Evolutionary conservation across 1,284 basidiomycete species (phyloP), one percentile per base, ranked within the genome.

Genomic region (Flammula alnicola): DNA sequence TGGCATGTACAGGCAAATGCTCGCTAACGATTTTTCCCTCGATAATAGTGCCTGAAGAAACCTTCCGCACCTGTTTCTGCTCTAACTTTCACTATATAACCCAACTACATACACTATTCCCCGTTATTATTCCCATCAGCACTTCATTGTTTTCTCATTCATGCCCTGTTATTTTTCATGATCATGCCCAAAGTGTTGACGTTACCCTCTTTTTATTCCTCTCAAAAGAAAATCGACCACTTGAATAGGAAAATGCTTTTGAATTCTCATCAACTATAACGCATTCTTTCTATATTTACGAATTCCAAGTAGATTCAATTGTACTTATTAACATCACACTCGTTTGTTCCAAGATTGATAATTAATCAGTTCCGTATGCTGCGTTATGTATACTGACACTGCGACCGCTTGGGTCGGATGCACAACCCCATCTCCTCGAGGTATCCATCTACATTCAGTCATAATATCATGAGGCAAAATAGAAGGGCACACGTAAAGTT

Each of bases 391-490:
- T 98, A 67, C 84, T 88, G 64, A 99, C 96, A 56, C 91, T 93
- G 48, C 97, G 81, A 36, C 97, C 97, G 55, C 93, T 96, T 27
- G 97, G 97, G 71, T 99, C 97, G 23, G 91, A 74, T 3, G 91
- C 79, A 65, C 97, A 98, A 47, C 96, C 96, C 96, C 96, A 99
- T 98, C 96, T 44, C 88, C 90, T 60, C 93, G 84, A 33, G 93
- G 94, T 66, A 95, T 87, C 93, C 93, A 95, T 57, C 88, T 89
- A 67, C 40, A 47, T 35, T 7, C 16, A 36, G 25, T 37, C 40
- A 45, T 44, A 29, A 17, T 29, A 30, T 49, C 32, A 43, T 45
- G 36, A 47, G 41, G 37, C 39, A 44, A 41, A 43, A 22, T 36
- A 30, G 33, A 55, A 44, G 20, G 61, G 51, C 41, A 51, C 29